These are phyloP conservation scores for Ceratobasidium sp. DNA, from an alignment of 1,284 basidiomycete genomes.

Conservation along the genomic window DNA sequence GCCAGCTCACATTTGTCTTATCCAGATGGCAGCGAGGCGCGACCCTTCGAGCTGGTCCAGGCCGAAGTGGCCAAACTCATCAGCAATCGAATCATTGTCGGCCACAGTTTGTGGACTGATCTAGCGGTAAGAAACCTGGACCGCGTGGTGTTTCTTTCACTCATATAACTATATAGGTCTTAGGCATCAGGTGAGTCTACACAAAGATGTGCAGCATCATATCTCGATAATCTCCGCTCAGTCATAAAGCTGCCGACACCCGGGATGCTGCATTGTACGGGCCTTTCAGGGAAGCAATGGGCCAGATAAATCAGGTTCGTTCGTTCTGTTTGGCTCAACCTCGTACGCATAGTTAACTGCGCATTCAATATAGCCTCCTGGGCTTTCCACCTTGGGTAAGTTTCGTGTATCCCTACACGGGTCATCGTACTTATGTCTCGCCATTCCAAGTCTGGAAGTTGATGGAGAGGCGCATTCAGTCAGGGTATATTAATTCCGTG, in stretches of 20 bases:
- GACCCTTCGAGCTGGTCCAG: constrained; percentile 32
- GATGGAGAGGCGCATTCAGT: constrained; percentile 18
- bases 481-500: constrained; percentile 25
- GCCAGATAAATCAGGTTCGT: constrained; percentile 21
- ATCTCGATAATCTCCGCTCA: background rate
- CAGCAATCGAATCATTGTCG: constrained; percentile 18
- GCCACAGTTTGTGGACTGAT: constrained; percentile 27
- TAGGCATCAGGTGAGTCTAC: constrained; percentile 24
- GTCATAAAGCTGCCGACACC: constrained; percentile 12
- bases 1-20: background rate
- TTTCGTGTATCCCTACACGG: background rate
- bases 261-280: constrained; percentile 28
- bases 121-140: constrained; percentile 16
- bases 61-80: constrained; percentile 13
- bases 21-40: background rate
- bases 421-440: background rate
- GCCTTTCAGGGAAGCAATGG: constrained; percentile 29
- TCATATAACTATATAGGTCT: constrained; percentile 33
- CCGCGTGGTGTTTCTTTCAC: background rate
- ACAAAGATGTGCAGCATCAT: too few relatives aligned
- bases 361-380: background rate
- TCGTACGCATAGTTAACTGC: background rate
- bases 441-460: constrained; percentile 18
- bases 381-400: constrained; percentile 20
- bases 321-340: background rate